Conservation (phyloP, 2,329 filamentous ascomycete genomes). For the Emydomyces testavorans region DNA sequence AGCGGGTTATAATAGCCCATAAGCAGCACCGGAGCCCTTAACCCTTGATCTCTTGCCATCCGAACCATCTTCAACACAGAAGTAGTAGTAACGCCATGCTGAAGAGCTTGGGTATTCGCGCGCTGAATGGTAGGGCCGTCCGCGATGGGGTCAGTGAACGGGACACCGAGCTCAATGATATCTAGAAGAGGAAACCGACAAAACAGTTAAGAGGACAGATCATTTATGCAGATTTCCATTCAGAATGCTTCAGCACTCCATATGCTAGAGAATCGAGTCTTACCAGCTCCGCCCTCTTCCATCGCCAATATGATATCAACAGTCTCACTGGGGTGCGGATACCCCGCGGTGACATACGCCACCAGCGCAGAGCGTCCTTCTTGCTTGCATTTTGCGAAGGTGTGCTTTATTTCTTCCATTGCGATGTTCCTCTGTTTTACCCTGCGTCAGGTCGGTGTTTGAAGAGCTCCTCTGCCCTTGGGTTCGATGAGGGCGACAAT, state of each 20-base stretch:
- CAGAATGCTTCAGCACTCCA: background rate
- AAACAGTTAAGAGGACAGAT: background rate
- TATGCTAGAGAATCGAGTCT: constrained; percentile 19
- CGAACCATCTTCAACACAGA: constrained; percentile 73
- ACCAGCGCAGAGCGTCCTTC: constrained; percentile 67
- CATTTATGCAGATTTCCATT: background rate
- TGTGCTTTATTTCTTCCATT: constrained; percentile 45
- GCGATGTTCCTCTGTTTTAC: constrained; percentile 9
- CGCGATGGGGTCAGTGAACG: constrained; percentile 96
- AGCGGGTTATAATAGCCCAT: constrained; percentile 99
- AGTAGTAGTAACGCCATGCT: constrained; percentile 76
- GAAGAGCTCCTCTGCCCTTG: no score
- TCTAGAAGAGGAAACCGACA: constrained; percentile 43
- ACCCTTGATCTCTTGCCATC: constrained; percentile 62
- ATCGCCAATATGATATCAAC: constrained; percentile 75
- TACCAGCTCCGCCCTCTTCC: constrained; percentile 85
- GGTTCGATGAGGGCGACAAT: background rate
- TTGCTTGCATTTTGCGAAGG: constrained; percentile 47
- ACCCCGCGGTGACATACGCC: constrained; percentile 93
- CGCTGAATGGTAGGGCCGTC: constrained; percentile 96
- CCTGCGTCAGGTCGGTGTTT: background rate
- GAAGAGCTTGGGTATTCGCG: constrained; percentile 78
- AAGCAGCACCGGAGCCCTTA: constrained; percentile 72
- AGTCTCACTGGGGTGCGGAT: constrained; percentile 69
- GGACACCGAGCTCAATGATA: constrained; percentile 87